These are phyloP conservation scores for Pestalotiopsis sp. DNA, from an alignment of 2,329 filamentous ascomycete species.

Conservation along the genomic window DNA sequence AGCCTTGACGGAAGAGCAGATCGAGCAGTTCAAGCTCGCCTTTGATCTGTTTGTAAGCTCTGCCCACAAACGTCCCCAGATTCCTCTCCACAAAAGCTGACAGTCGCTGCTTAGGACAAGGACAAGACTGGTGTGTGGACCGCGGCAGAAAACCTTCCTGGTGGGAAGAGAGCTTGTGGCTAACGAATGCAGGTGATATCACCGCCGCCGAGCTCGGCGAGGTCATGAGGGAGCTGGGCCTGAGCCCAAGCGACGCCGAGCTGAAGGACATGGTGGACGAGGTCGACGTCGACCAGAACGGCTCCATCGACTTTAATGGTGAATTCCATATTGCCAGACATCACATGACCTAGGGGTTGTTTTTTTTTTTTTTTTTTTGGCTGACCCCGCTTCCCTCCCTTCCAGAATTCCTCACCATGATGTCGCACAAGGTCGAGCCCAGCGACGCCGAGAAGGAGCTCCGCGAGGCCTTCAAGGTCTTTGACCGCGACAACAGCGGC, in stretches of 20 bases:
- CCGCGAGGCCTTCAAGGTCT: slow-evolving; percentile 8
- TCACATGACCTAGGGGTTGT: neutral
- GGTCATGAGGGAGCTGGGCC: slow-evolving; percentile 3
- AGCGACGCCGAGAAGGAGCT: slow-evolving; percentile 2
- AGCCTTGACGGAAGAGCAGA: slow-evolving; percentile 4
- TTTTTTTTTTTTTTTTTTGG: neutral
- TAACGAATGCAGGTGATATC: neutral
- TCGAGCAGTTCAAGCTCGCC: neutral
- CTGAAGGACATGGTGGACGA: slow-evolving; percentile 6
- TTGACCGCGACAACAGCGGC: slow-evolving; percentile 7
- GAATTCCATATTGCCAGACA: neutral
- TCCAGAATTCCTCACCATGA: slow-evolving; percentile 7
- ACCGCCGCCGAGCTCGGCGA: slow-evolving; percentile 1
- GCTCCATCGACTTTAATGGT: slow-evolving; percentile 7
- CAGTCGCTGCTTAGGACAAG: neutral
- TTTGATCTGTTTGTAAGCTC: slow-evolving; percentile 6
- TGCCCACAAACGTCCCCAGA: neutral
- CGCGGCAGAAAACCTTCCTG: neutral
- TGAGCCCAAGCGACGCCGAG: slow-evolving; percentile 3
- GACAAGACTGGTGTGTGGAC: neutral
- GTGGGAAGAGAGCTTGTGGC: neutral
- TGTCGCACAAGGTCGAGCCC: slow-evolving; percentile 5
- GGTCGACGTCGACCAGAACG: slow-evolving; percentile 7
- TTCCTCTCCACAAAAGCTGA: neutral
- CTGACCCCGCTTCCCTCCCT: neutral